A percentile compares a stretch with the other conserved stretches of the same genome.
phyloP scores from a whole-genome alignment of 2,329 filamentous ascomycete genomes.

The Pochonia chlamydosporia region DNA sequence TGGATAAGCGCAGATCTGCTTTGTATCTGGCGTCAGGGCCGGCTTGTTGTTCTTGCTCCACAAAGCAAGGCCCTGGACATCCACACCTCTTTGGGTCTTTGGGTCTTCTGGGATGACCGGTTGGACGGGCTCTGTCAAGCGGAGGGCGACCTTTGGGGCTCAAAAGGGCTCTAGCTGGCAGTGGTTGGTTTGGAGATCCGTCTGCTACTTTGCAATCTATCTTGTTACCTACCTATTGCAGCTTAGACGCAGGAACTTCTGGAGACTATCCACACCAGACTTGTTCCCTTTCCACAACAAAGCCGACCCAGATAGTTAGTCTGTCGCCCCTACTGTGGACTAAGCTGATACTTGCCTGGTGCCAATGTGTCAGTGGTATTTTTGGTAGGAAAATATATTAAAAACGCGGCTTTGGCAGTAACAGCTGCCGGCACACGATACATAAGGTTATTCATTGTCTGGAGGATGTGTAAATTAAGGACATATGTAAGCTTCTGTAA shows the following conservation, averaged over 20 bases:
- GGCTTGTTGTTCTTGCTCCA: not conserved
- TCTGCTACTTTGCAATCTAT: constrained; percentile 1
- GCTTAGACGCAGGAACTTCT: constrained; percentile 9
- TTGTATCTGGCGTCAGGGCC: not conserved
- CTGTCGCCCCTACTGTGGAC: not conserved
- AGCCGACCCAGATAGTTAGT: not conserved
- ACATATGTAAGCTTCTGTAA: not conserved
- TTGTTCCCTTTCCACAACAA: not conserved
- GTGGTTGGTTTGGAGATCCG: no score
- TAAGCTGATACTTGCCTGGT: no score
- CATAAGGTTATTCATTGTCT: not conserved
- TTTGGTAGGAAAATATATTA: no score
- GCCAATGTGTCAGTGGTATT: no score
- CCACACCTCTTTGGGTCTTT: no score
- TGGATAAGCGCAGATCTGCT: constrained; percentile 7
- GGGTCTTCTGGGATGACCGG: no score
- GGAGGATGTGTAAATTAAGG: not conserved
- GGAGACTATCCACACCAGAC: not conserved
- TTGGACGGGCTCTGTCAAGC: no score
- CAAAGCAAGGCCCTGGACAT: no score
- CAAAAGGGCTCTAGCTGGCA: no score
- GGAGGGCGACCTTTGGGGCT: not conserved
- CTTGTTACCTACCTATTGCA: constrained; percentile 12
- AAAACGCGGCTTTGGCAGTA: no score
- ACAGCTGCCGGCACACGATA: no score